Evolutionary conservation across 345 rosid genomes (phyloP).

Genomic region (Cardamine chenopodiifolia): DNA sequence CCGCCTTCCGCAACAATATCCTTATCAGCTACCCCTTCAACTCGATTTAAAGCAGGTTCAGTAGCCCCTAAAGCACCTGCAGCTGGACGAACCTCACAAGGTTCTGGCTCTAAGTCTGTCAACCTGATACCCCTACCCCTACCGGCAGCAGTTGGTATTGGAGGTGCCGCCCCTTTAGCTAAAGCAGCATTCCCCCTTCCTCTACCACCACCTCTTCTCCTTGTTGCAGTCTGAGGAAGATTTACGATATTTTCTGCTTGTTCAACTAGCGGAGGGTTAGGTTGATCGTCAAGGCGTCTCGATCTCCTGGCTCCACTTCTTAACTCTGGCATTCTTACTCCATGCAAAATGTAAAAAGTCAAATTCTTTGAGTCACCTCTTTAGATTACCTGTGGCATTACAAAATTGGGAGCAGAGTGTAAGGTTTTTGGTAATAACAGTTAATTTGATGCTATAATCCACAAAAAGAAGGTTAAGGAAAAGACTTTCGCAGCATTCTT

Average conservation of each 20-base stretch:
- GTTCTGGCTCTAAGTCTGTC: slow-evolving; percentile 85
- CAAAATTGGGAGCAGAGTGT: slow-evolving; percentile 1
- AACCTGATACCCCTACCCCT: slow-evolving; percentile 88
- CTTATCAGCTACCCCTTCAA: slow-evolving; percentile 79
- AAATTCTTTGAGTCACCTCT: slow-evolving; percentile 41
- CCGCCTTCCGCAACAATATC: slow-evolving; percentile 81
- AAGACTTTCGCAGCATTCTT: neutral
- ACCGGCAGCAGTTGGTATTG: slow-evolving; percentile 78
- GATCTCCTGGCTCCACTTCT: slow-evolving; percentile 97
- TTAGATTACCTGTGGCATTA: slow-evolving; percentile 48
- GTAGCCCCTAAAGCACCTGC: slow-evolving; percentile 63
- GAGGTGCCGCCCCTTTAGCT: slow-evolving; percentile 67
- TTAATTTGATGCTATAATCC: neutral
- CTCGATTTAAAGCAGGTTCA: slow-evolving; percentile 68
- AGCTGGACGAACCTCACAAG: slow-evolving; percentile 67
- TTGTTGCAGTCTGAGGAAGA: slow-evolving; percentile 77
- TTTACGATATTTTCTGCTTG: slow-evolving; percentile 66
- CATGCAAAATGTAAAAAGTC: slow-evolving; percentile 77
- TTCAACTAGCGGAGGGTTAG: slow-evolving; percentile 65
- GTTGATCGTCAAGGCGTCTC: slow-evolving; percentile 88
- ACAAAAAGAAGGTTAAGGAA: slow-evolving; percentile 1
- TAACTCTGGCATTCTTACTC: slow-evolving; percentile 97
- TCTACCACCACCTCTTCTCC: slow-evolving; percentile 94
- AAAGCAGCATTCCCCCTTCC: slow-evolving; percentile 94
- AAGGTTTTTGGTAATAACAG: neutral